A percentile compares a stretch with the other conserved stretches of the same genome.
These are phyloP conservation scores for Knoxdaviesia capensis DNA, from an alignment of 2,329 filamentous ascomycete species.

Conservation along the genomic window DNA sequence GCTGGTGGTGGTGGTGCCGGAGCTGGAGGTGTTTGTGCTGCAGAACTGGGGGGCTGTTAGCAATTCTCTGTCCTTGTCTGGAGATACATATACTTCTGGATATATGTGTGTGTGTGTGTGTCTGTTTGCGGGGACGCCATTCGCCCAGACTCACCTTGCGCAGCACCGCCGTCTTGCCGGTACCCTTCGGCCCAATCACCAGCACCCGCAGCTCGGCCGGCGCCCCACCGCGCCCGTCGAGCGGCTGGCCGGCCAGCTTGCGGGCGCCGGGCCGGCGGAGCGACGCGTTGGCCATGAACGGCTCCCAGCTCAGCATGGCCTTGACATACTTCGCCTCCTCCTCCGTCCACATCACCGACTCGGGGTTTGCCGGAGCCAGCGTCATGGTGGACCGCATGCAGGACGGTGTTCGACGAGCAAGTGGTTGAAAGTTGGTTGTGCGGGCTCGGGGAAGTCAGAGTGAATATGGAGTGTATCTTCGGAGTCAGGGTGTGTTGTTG, in stretches of 20 bases:
- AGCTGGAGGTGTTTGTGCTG: conserved; percentile 10
- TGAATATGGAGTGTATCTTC: no score
- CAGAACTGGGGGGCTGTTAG: not conserved
- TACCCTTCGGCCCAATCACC: conserved; percentile 16
- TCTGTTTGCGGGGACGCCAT: no score
- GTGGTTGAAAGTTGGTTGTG: no score
- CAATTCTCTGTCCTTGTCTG: no score
- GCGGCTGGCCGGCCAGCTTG: conserved; percentile 1
- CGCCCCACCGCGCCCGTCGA: conserved; percentile 9
- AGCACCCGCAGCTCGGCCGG: conserved; percentile 15
- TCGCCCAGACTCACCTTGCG: conserved; percentile 12
- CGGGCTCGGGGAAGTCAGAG: no score
- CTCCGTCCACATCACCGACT: conserved; percentile 14
- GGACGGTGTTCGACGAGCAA: no score
- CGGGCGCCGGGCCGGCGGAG: not conserved
- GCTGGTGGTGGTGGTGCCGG: conserved; percentile 11
- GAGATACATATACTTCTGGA: no score
- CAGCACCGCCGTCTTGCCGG: conserved; percentile 20
- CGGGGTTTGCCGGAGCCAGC: not conserved
- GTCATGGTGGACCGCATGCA: not conserved
- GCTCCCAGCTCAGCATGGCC: conserved; percentile 18
- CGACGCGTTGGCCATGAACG: conserved; percentile 10
- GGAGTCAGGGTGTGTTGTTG: no score
- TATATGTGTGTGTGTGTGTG: no score
- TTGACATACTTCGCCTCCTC: conserved; percentile 20